Evolutionary conservation across 352 stramenopile genomes (phyloP).

Genomic region (Pythium biforme): DNA sequence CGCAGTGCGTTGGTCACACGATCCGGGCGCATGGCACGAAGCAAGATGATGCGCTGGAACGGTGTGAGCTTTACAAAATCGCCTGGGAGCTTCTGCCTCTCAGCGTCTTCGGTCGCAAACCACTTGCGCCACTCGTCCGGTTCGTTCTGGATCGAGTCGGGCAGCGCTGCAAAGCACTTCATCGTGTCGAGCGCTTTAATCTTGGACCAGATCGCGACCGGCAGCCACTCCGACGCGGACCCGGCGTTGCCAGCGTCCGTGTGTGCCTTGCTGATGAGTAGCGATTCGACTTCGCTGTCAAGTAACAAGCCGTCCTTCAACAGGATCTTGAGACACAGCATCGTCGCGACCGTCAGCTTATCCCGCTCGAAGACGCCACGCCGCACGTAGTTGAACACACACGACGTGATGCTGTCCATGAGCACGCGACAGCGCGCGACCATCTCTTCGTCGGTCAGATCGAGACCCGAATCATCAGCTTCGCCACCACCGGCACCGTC

Average conservation of each 20-base stretch:
- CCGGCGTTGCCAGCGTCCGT: slow-evolving; percentile 92
- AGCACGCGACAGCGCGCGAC: slow-evolving; percentile 74
- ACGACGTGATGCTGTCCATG: slow-evolving; percentile 93
- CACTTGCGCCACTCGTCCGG: slow-evolving; percentile 96
- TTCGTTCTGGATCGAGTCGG: slow-evolving; percentile 96
- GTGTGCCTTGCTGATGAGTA: slow-evolving; percentile 87
- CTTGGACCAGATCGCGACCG: slow-evolving; percentile 87
- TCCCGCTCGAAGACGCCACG: slow-evolving; percentile 94
- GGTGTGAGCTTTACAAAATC: slow-evolving; percentile 85
- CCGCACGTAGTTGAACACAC: slow-evolving; percentile 95
- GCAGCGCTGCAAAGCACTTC: slow-evolving; percentile 91
- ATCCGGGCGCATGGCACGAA: slow-evolving; percentile 93
- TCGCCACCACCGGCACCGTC: slow-evolving; percentile 22
- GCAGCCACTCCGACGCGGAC: slow-evolving; percentile 92
- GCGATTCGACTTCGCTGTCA: slow-evolving; percentile 88
- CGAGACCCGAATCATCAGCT: slow-evolving; percentile 33
- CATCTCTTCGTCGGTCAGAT: slow-evolving; percentile 92
- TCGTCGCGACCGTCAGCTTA: slow-evolving; percentile 94
- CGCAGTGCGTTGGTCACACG: slow-evolving; percentile 92
- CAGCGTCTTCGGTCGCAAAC: slow-evolving; percentile 95
- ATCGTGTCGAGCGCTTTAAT: slow-evolving; percentile 92
- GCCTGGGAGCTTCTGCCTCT: slow-evolving; percentile 92
- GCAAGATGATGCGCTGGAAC: slow-evolving; percentile 87
- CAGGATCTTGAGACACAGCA: slow-evolving; percentile 94
- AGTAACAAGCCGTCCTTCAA: slow-evolving; percentile 85